Evolutionary conservation across 1,139 yeast species (phyloP).

Genomic region (Protomyces lactucae-debilis): DNA sequence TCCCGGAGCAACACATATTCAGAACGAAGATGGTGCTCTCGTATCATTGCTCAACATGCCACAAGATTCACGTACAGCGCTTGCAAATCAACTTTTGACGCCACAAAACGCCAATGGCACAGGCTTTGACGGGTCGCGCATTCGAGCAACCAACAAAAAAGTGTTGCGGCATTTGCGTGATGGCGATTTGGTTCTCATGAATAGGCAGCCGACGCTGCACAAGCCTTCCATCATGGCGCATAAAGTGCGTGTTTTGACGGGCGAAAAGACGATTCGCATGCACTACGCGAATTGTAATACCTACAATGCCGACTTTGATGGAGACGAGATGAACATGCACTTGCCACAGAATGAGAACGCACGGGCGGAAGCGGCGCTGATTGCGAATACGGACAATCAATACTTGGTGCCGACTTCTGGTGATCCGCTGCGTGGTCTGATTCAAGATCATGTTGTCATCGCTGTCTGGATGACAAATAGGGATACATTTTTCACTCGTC

Average conservation of each 20-base stretch:
- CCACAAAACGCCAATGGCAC: conserved; percentile 51
- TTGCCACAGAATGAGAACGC: conserved; percentile 99
- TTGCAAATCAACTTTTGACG: conserved; percentile 89
- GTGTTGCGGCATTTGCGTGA: conserved; percentile 91
- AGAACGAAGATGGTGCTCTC: conserved; percentile 90
- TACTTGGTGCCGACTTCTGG: conserved; percentile 98
- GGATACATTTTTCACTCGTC: conserved; percentile 86
- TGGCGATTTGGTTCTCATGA: conserved; percentile 94
- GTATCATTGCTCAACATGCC: conserved; percentile 84
- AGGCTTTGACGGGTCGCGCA: conserved; percentile 41
- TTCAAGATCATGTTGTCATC: conserved; percentile 97
- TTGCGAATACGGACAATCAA: conserved; percentile 96
- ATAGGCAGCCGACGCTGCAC: conserved; percentile 98
- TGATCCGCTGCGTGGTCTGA: conserved; percentile 94
- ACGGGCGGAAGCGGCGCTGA: conserved; percentile 87
- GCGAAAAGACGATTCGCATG: conserved; percentile 91
- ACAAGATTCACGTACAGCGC: conserved; percentile 87
- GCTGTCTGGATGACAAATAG: conserved; percentile 97
- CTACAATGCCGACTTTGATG: conserved; percentile 98
- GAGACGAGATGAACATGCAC: conserved; percentile 99
- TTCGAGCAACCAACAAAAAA: conserved; percentile 64
- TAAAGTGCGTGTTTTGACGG: conserved; percentile 91
- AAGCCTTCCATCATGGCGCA: conserved; percentile 99
- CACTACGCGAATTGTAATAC: conserved; percentile 99
- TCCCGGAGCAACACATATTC: conserved; percentile 98